phyloP scores from a whole-genome alignment of 2,329 filamentous ascomycete genomes.

The Cladosporium phlei region DNA sequence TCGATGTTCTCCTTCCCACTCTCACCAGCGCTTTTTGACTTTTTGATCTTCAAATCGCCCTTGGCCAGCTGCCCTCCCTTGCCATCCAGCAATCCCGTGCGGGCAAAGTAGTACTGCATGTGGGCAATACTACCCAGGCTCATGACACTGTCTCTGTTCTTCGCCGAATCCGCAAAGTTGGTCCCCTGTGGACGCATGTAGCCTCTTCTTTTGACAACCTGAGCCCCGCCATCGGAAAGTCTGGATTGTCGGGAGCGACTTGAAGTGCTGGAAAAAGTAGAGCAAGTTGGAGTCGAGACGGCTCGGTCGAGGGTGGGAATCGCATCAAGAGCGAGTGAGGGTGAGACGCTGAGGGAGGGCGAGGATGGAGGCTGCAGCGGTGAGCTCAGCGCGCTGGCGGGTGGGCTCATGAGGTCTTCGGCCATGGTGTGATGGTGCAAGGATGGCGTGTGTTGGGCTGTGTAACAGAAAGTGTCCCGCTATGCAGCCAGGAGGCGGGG shows the following conservation, averaged over 20 bases:
- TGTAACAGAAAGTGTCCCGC: not conserved
- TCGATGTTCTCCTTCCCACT: constrained; percentile 30
- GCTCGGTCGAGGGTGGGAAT: constrained; percentile 58
- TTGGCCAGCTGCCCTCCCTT: constrained; percentile 83
- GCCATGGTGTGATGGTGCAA: constrained; percentile 16
- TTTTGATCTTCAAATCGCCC: constrained; percentile 52
- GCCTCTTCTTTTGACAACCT: constrained; percentile 59
- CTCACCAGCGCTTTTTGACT: constrained; percentile 7
- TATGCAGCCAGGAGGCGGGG: not conserved
- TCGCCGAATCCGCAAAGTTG: constrained; percentile 84
- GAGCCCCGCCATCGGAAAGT: constrained; percentile 44
- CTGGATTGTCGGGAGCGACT: constrained; percentile 44
- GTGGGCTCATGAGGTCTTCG: constrained; percentile 20
- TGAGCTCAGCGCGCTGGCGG: constrained; percentile 24
- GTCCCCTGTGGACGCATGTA: constrained; percentile 85
- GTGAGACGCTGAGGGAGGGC: constrained; percentile 60
- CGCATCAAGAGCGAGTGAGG: constrained; percentile 58
- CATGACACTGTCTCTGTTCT: constrained; percentile 89
- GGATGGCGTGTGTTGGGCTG: constrained; percentile 4
- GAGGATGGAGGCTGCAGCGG: constrained; percentile 48
- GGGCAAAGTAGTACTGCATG: constrained; percentile 95
- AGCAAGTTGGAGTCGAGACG: constrained; percentile 56
- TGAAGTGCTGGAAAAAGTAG: constrained; percentile 48
- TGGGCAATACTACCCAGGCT: constrained; percentile 95
- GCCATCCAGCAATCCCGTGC: constrained; percentile 87